Conservation (phyloP, 2,329 filamentous ascomycete species). For the Colletotrichum filicis region DNA sequence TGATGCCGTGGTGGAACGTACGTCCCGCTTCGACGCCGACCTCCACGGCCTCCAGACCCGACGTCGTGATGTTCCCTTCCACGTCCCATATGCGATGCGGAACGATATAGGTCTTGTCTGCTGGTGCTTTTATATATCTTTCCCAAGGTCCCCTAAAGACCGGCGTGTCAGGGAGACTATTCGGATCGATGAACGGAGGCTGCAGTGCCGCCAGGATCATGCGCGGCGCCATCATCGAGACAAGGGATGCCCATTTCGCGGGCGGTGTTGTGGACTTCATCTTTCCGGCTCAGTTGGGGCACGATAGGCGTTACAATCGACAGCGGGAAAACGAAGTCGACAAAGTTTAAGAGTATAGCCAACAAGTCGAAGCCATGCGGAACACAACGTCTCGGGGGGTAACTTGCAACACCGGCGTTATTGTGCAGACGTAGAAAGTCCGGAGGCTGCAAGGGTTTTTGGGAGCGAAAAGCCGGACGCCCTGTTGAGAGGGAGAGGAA, state of each 20-base stretch:
- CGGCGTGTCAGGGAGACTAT: conserved; percentile 43
- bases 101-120: conserved; percentile 46
- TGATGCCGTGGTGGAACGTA: conserved; percentile 36
- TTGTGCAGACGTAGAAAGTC: neutral
- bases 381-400: neutral
- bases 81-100: conserved; percentile 46
- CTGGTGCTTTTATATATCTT: conserved; percentile 48
- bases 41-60: conserved; percentile 5
- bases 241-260: conserved; percentile 13
- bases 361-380: conserved; percentile 17
- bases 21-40: conserved; percentile 25
- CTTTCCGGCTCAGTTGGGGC: neutral
- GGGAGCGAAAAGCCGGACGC: neutral
- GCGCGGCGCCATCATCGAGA: neutral
- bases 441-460: neutral
- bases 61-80: conserved; percentile 45
- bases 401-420: neutral
- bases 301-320: neutral
- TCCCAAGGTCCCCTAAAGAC: conserved; percentile 54
- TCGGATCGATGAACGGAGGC: conserved; percentile 36
- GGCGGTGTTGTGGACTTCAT: conserved; percentile 18
- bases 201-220: conserved; percentile 16
- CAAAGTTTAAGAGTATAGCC: neutral
- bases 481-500: conserved; percentile 10
- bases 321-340: neutral